Evolutionary conservation across 176 grass and related monocot species (phyloP), one percentile per base, ranked within the genome.

Genomic region (Zoysia japonica): DNA sequence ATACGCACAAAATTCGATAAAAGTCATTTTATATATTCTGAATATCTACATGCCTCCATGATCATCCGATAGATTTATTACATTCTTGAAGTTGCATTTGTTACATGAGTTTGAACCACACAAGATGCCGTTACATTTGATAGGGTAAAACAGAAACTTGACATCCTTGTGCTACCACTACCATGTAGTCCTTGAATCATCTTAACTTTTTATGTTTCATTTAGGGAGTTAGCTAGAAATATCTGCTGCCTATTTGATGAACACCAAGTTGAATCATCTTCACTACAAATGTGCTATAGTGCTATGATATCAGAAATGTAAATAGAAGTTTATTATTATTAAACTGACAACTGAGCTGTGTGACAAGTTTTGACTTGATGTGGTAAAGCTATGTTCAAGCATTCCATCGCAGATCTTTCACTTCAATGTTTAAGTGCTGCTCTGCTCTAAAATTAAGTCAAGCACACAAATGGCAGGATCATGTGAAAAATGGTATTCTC

Each of bases 181-280:
- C 0, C 45, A 72, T 56, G 39, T 59, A 67, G 39, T 79, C 48
- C 40, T 78, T 65, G 66, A 54, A 47, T 44, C 45, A 72, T 9
- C 11, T 0, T 48, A 12, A 39, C 5, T 39, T 67, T 66, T 2
- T 67, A 68, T 59, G 42, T 39, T 78, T 62, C 0, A 16, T 44
- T 65, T 46, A 13, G 59, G 15, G 17, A 67, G 5, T 9, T 4
- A 68, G 46, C n/a, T 63, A 46, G 47, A 63, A 85, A 39, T 64
- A 63, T 38, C 13, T 11, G 9, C 37, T 39, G 57, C 7, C 10
- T 35, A 62, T 81, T 87, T 82, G 67, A 43, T 72, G 66, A 9
- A 72, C 39, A 60, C 17, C 2, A 78, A 78, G 45, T 79, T 60
- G 39, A 47, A 61, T 35, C 76, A 4, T 87, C 11, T 15, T 42